A percentile compares a stretch with the other conserved stretches of the same genome.
These are phyloP conservation scores for Eimeria acervulina DNA, from an alignment of 169 alveolate genomes.

Conservation along the genomic window DNA sequence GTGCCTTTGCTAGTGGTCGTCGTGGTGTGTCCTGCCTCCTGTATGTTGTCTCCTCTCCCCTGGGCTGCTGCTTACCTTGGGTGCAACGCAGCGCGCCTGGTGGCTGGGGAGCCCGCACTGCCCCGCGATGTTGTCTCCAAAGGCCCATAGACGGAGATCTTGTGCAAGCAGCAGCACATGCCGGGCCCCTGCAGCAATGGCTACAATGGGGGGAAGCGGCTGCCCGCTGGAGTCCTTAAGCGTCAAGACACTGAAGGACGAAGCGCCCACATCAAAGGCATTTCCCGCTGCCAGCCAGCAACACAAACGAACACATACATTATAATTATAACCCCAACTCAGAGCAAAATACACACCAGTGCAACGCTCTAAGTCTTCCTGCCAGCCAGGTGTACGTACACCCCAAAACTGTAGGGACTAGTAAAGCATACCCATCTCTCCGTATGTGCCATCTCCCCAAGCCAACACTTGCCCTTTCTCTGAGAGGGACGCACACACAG, in stretches of 20 bases:
- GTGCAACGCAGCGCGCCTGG: constrained; percentile 32
- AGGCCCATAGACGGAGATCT: constrained; percentile 68
- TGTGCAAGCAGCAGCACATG: constrained; percentile 52
- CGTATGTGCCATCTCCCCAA: constrained; percentile 78
- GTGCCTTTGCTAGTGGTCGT: too few species aligned
- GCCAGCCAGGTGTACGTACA: too few species aligned
- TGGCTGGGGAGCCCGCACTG: constrained; percentile 77
- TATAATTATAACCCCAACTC: not conserved
- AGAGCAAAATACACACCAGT: not conserved
- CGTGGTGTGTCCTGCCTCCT: too few species aligned
- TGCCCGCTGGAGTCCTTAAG: constrained; percentile 58
- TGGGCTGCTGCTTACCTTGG: constrained; percentile 6
- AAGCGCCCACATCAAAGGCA: not conserved
- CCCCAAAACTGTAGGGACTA: too few species aligned
- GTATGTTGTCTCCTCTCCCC: too few species aligned
- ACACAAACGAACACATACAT: not conserved
- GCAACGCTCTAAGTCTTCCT: too few species aligned
- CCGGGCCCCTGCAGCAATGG: constrained; percentile 49
- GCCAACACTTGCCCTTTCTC: constrained; percentile 64
- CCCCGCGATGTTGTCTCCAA: constrained; percentile 76
- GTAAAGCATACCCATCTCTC: constrained; percentile 39
- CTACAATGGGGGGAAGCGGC: constrained; percentile 36
- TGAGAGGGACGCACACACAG: not conserved
- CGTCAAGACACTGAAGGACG: not conserved
- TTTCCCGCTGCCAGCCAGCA: not conserved